These are phyloP conservation scores for Omphalotus olearius DNA, from an alignment of 1,284 basidiomycete genomes.

Conservation along the genomic window DNA sequence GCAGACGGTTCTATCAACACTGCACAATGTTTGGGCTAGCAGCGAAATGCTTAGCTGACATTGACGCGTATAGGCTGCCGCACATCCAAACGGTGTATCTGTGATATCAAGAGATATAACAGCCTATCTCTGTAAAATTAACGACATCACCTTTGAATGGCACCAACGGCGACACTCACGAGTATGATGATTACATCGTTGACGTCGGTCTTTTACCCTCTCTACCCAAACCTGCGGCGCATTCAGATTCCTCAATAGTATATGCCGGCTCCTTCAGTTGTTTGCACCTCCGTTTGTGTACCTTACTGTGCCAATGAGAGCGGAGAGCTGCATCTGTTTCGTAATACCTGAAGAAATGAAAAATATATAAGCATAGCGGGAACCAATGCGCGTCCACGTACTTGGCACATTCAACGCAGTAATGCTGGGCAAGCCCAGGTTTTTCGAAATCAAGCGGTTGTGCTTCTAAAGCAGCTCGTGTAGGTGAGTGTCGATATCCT, in stretches of 20 bases:
- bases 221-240: constrained; percentile 77
- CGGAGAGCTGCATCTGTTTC: constrained; percentile 78
- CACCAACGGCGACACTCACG: no score
- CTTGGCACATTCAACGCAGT: constrained; percentile 92
- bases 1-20: no score
- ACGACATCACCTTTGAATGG: no score
- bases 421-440: constrained; percentile 90
- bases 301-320: constrained; percentile 80
- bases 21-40: no score
- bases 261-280: constrained; percentile 79
- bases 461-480: constrained; percentile 74
- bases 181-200: not conserved
- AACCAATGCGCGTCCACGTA: constrained; percentile 32
- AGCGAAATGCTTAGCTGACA: no score
- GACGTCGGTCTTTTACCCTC: constrained; percentile 39
- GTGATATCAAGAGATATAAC: no score
- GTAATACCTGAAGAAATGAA: constrained; percentile 57
- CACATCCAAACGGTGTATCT: no score
- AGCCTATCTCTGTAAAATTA: no score
- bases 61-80: no score
- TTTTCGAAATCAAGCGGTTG: constrained; percentile 84
- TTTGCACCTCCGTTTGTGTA: constrained; percentile 82
- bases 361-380: not conserved
- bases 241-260: constrained; percentile 82
- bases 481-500: no score